Evolutionary conservation across 306 rosid species (phyloP).

Genomic region (Inga leiocalycina): DNA sequence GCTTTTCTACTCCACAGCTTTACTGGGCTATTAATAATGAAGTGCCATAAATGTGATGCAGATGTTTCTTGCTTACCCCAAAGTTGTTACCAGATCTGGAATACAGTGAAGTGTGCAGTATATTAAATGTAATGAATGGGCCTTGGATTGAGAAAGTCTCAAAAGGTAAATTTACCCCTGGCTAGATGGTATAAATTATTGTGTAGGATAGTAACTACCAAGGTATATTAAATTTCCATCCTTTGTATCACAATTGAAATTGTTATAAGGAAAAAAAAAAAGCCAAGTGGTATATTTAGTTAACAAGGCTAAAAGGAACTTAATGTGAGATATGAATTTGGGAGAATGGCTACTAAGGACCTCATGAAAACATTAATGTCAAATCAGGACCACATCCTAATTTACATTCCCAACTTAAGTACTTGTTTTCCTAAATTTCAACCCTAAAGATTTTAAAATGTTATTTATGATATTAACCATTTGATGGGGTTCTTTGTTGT

Average conservation of each 20-base stretch:
- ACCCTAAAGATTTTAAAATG: background rate
- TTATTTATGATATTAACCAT: background rate
- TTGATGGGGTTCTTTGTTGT: background rate
- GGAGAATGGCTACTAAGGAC: background rate
- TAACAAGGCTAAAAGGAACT: background rate
- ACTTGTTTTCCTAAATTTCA: background rate
- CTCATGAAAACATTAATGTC: background rate
- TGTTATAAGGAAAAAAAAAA: background rate
- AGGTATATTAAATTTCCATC: background rate
- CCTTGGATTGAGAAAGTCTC: conserved; percentile 81
- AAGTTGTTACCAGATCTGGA: conserved; percentile 86
- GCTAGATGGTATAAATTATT: background rate
- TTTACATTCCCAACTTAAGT: no score
- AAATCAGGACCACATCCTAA: background rate
- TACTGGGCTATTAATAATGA: background rate
- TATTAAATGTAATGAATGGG: conserved; percentile 87
- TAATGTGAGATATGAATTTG: background rate
- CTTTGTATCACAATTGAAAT: background rate
- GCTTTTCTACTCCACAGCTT: background rate
- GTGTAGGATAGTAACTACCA: background rate
- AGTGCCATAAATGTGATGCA: conserved; percentile 40
- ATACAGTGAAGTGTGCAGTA: conserved; percentile 88
- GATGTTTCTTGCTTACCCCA: conserved; percentile 95
- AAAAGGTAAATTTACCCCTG: conserved; percentile 48
- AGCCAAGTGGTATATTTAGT: background rate